Conservation (phyloP, 202 grass and related monocot species). For the Dendrocalamus latiflorus region DNA sequence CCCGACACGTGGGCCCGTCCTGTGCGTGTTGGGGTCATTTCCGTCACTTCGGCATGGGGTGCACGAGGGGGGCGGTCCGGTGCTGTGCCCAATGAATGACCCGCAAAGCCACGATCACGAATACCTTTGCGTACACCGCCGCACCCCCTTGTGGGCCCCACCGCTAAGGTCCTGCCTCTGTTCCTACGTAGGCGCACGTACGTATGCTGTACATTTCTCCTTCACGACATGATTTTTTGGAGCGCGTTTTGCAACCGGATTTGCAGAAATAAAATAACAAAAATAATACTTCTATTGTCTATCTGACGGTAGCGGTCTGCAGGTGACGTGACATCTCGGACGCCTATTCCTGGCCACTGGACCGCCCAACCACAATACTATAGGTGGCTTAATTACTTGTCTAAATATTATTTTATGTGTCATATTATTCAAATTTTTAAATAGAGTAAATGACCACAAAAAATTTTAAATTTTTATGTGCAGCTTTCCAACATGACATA, state of each 20-base stretch:
- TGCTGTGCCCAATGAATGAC: neutral
- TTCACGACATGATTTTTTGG: neutral
- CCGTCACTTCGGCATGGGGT: constrained; percentile 39
- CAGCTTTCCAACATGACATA: too few species aligned
- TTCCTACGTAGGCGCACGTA: neutral
- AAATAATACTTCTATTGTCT: too few species aligned
- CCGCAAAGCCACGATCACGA: neutral
- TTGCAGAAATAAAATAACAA: too few species aligned
- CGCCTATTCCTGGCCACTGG: too few species aligned
- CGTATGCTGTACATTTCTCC: neutral
- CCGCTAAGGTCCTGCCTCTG: neutral
- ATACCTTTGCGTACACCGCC: neutral
- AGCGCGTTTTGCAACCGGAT: too few species aligned
- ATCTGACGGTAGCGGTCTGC: accelerated
- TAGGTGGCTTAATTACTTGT: too few species aligned
- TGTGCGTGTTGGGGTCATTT: constrained; percentile 19
- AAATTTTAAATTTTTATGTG: too few species aligned
- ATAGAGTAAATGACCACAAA: too few species aligned
- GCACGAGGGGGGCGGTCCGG: constrained; percentile 24
- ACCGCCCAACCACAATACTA: too few species aligned
- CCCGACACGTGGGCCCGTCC: constrained; percentile 35
- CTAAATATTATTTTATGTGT: too few species aligned
- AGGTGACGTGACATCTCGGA: accelerated
- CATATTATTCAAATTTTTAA: too few species aligned
- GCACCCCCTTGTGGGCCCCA: neutral